phyloP scores from a whole-genome alignment of 2,329 filamentous ascomycete species.

The Paradendryphiella salina region DNA sequence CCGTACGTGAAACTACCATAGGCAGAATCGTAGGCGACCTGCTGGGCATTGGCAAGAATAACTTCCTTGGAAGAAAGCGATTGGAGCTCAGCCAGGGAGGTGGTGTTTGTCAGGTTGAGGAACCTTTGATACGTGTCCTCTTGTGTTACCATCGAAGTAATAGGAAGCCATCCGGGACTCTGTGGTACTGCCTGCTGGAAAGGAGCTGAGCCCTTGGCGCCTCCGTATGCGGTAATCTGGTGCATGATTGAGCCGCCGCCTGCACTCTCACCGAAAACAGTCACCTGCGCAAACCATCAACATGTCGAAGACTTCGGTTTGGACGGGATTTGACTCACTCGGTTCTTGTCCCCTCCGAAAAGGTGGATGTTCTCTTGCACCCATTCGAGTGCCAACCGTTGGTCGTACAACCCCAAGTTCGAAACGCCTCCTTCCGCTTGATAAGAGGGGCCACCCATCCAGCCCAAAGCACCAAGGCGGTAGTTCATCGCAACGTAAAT shows the following conservation, averaged over 20 bases:
- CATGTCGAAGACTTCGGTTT: neutral
- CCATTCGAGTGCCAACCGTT: slow-evolving; percentile 48
- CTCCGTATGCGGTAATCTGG: slow-evolving; percentile 49
- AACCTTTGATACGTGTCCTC: slow-evolving; percentile 39
- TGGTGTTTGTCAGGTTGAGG: slow-evolving; percentile 39
- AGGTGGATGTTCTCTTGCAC: slow-evolving; percentile 46
- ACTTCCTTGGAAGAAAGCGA: slow-evolving; percentile 36
- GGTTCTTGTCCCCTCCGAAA: slow-evolving; percentile 46
- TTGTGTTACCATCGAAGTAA: slow-evolving; percentile 30
- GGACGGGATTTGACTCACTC: slow-evolving; percentile 22
- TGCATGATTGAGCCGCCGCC: slow-evolving; percentile 48
- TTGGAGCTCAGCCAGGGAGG: slow-evolving; percentile 42
- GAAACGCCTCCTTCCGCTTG: slow-evolving; percentile 41
- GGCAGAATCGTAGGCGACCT: slow-evolving; percentile 33
- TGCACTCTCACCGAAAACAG: slow-evolving; percentile 46
- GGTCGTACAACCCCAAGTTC: slow-evolving; percentile 46
- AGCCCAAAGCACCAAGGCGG: slow-evolving; percentile 50
- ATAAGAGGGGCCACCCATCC: slow-evolving; percentile 39
- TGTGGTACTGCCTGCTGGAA: slow-evolving; percentile 47
- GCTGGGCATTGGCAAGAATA: slow-evolving; percentile 42
- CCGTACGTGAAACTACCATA: slow-evolving; percentile 45
- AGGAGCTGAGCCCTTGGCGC: slow-evolving; percentile 43
- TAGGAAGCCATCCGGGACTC: slow-evolving; percentile 47
- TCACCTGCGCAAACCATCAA: slow-evolving; percentile 17
- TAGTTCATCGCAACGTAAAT: slow-evolving; percentile 54